Conservation (phyloP, 2,329 filamentous ascomycete genomes). For the Penicillium sp. region DNA sequence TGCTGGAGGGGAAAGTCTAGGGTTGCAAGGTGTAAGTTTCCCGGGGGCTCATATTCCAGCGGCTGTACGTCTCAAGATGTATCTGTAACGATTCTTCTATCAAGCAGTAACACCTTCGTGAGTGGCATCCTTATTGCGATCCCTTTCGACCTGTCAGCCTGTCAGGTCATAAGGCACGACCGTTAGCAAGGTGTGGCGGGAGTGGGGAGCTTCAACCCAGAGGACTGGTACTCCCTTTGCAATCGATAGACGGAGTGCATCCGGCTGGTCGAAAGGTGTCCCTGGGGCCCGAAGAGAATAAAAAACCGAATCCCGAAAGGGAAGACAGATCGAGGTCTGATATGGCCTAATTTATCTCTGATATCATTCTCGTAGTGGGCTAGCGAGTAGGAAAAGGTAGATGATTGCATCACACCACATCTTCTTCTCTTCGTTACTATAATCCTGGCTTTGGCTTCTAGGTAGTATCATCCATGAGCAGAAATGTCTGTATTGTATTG, state of each 20-base stretch:
- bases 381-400: not conserved
- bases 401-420: not conserved
- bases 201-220: constrained; percentile 13
- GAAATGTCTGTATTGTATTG: too few relatives aligned
- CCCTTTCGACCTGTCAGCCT: not conserved
- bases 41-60: too few relatives aligned
- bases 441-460: too few relatives aligned
- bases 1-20: not conserved
- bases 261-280: constrained; percentile 17
- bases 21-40: not conserved
- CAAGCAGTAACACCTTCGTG: not conserved
- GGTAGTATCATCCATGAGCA: too few relatives aligned
- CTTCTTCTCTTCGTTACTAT: too few relatives aligned
- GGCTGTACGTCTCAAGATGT: too few relatives aligned
- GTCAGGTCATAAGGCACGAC: constrained; percentile 3
- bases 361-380: not conserved
- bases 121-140: too few relatives aligned
- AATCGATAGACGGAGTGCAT: constrained; percentile 22
- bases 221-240: constrained; percentile 9
- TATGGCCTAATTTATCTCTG: not conserved
- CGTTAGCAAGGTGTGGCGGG: constrained; percentile 10
- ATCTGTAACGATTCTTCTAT: not conserved
- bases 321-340: not conserved
- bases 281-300: not conserved
- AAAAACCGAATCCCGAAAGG: not conserved